These are phyloP conservation scores for Hordeum marinum DNA, from an alignment of 176 grass and related monocot genomes.

Conservation along the genomic window DNA sequence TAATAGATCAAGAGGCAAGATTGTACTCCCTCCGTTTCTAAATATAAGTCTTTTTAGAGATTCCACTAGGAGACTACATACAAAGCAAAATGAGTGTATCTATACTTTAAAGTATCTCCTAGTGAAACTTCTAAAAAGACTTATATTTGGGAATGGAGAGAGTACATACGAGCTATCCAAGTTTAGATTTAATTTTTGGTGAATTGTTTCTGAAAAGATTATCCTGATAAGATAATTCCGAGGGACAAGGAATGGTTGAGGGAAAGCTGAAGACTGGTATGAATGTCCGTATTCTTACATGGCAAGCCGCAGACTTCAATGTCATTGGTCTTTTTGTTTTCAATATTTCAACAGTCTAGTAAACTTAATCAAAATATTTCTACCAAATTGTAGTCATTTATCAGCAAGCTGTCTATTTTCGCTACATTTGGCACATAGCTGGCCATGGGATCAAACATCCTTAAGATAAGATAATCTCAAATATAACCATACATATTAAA, in stretches of 20 bases:
- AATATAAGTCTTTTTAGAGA: no score
- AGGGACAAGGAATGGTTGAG: background rate
- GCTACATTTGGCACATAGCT: background rate
- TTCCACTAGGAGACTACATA: no score
- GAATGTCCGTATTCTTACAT: background rate
- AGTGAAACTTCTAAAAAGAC: no score
- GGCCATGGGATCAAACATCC: background rate
- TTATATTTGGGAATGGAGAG: no score
- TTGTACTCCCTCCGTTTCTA: no score
- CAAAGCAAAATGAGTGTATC: no score
- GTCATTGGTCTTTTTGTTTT: background rate
- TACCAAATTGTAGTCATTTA: background rate
- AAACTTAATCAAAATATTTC: background rate
- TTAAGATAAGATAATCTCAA: background rate
- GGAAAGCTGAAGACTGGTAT: background rate
- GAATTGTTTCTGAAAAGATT: background rate
- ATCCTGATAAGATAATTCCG: background rate
- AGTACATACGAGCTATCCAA: no score
- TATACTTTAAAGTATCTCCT: no score
- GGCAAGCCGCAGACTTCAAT: background rate
- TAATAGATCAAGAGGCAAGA: no score
- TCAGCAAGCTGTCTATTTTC: background rate
- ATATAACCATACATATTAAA: background rate
- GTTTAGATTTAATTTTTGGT: background rate
- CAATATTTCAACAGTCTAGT: background rate